phyloP scores from a whole-genome alignment of 495 filamentous ascomycete genomes.

The Aspergillus haitiensis region DNA sequence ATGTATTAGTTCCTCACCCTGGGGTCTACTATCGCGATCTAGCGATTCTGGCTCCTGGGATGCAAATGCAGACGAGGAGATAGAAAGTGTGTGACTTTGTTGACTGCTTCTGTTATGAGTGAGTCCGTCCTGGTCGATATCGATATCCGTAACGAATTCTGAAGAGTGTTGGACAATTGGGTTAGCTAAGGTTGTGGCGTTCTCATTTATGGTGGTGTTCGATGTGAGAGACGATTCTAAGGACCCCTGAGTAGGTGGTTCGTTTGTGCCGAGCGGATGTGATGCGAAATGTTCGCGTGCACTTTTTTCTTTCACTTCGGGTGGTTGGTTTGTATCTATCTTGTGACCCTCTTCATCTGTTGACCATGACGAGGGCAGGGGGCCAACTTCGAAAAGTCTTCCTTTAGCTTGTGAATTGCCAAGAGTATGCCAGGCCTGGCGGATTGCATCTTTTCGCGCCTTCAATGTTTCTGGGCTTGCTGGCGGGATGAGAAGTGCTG shows the following conservation, averaged over 20 bases:
- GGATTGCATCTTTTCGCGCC: slow-evolving; percentile 30
- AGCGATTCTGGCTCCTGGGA: slow-evolving; percentile 19
- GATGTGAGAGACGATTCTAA: background rate
- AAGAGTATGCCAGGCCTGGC: slow-evolving; percentile 32
- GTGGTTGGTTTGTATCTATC: background rate
- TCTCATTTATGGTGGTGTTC: background rate
- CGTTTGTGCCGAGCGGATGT: too few relatives aligned
- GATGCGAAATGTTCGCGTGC: background rate
- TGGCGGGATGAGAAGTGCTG: slow-evolving; percentile 1
- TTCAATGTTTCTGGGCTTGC: slow-evolving; percentile 13
- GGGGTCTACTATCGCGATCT: background rate
- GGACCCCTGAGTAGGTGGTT: too few relatives aligned
- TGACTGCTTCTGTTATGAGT: background rate
- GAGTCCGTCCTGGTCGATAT: background rate
- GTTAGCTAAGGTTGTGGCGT: background rate
- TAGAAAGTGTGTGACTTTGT: slow-evolving; percentile 11
- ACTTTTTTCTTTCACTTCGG: background rate
- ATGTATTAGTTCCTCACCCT: background rate
- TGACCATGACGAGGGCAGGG: slow-evolving; percentile 36
- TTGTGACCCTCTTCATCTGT: slow-evolving; percentile 21
- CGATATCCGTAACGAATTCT: background rate
- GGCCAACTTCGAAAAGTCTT: slow-evolving; percentile 26
- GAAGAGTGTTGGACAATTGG: background rate
- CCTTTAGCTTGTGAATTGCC: slow-evolving; percentile 21
- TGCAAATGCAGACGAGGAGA: slow-evolving; percentile 23